Conservation (phyloP, 495 filamentous ascomycete species). For the Hypoxylon perforatum region DNA sequence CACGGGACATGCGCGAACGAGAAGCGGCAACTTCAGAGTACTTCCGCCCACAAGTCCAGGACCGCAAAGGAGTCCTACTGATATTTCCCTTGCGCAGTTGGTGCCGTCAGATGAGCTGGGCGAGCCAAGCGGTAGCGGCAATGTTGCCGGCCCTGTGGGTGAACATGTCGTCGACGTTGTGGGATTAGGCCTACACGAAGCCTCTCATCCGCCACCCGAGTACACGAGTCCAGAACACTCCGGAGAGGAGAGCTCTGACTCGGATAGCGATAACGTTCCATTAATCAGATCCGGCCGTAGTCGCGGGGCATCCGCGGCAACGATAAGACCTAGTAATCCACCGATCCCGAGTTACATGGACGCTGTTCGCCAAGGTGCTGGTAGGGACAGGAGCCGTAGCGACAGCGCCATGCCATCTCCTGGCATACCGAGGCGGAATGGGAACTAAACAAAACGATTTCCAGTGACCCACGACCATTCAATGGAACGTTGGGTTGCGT, state of each 20-base stretch:
- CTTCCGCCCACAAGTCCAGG: slow-evolving; percentile 85
- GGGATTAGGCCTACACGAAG: slow-evolving; percentile 51
- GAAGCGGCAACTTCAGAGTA: slow-evolving; percentile 71
- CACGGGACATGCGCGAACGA: slow-evolving; percentile 61
- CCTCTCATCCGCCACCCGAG: slow-evolving; percentile 69
- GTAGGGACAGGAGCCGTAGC: slow-evolving; percentile 57
- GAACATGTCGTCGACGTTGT: slow-evolving; percentile 51
- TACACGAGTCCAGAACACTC: slow-evolving; percentile 76
- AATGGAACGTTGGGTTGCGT: slow-evolving; percentile 9
- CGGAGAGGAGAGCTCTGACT: slow-evolving; percentile 61
- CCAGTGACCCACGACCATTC: slow-evolving; percentile 1
- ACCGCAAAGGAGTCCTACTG: slow-evolving; percentile 90
- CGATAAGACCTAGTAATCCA: slow-evolving; percentile 56
- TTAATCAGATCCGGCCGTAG: slow-evolving; percentile 51
- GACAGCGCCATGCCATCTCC: slow-evolving; percentile 46
- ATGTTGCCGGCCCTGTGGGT: slow-evolving; percentile 45
- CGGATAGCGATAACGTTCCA: slow-evolving; percentile 55
- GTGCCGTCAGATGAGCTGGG: slow-evolving; percentile 79
- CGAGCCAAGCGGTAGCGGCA: slow-evolving; percentile 72
- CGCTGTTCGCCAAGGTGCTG: slow-evolving; percentile 64
- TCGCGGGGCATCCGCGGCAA: slow-evolving; percentile 56
- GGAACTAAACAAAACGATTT: slow-evolving; percentile 18
- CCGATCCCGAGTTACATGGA: slow-evolving; percentile 76
- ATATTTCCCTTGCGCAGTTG: slow-evolving; percentile 87
- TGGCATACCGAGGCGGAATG: slow-evolving; percentile 19